Conservation (phyloP, 441 rosid species). For the Pelargonium australe region DNA sequence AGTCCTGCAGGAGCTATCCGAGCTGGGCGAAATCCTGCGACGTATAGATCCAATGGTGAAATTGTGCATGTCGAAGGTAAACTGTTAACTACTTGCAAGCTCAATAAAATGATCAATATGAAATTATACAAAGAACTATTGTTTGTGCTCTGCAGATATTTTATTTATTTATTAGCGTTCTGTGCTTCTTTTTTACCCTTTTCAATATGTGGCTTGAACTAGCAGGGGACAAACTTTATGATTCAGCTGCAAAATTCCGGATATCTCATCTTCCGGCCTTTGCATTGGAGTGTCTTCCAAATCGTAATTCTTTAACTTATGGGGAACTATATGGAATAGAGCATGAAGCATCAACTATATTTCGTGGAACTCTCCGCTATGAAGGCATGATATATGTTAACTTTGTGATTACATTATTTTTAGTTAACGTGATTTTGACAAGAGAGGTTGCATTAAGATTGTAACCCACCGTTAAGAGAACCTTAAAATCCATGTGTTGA, state of each 20-base stretch:
- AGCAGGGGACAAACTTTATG: constrained; percentile 68
- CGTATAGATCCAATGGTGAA: constrained; percentile 46
- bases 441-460: background rate
- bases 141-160: too few species aligned
- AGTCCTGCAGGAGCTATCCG: constrained; percentile 91
- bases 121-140: too few species aligned
- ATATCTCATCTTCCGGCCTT: constrained; percentile 85
- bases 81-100: constrained; percentile 11
- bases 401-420: constrained; percentile 1
- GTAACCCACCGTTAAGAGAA: background rate
- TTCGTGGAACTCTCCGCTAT: constrained; percentile 91
- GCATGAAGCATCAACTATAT: constrained; percentile 72
- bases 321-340: constrained; percentile 69
- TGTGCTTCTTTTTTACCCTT: background rate
- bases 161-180: too few species aligned
- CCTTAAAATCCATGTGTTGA: background rate
- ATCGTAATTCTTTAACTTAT: constrained; percentile 73
- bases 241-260: constrained; percentile 56
- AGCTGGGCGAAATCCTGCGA: constrained; percentile 75
- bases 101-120: background rate
- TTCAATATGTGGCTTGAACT: constrained; percentile 18
- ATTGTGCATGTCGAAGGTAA: constrained; percentile 63
- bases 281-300: constrained; percentile 88
- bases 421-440: background rate
- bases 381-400: constrained; percentile 46